Conservation (phyloP, 164 flowering plant species). For the Sextonia rubra region DNA sequence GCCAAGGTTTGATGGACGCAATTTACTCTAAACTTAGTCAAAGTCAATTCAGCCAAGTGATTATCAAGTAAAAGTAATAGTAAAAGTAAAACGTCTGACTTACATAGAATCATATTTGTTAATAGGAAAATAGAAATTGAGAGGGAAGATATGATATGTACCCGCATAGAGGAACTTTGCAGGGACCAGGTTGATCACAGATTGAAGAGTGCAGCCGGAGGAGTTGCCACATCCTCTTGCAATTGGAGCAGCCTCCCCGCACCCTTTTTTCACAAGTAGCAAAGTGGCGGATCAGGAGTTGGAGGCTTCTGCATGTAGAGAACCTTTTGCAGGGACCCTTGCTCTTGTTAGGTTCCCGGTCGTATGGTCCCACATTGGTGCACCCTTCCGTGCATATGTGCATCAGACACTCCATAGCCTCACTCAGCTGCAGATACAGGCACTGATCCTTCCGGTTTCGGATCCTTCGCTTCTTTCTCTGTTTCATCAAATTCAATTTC, state of each 20-base stretch:
- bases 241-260: conserved; percentile 63
- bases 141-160: conserved; percentile 10
- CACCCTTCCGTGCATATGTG: conserved; percentile 95
- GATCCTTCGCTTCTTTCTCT: conserved; percentile 53
- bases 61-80: neutral
- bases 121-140: neutral
- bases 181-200: conserved; percentile 60
- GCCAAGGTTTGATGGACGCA: no score
- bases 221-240: conserved; percentile 97
- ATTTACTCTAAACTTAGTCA: no score
- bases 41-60: no score
- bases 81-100: no score
- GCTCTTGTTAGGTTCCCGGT: conserved; percentile 35
- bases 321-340: conserved; percentile 57
- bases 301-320: conserved; percentile 72
- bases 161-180: conserved; percentile 96
- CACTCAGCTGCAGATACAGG: conserved; percentile 67
- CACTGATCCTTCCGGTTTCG: conserved; percentile 43
- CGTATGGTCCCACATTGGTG: conserved; percentile 66
- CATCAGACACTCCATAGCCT: conserved; percentile 88
- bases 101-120: no score
- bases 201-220: conserved; percentile 73
- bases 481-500: conserved; percentile 13
- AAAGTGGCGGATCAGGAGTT: conserved; percentile 65
- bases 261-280: conserved; percentile 64